These are phyloP conservation scores for Botrytis tulipae DNA, from an alignment of 2,329 filamentous ascomycete species.

Conservation along the genomic window DNA sequence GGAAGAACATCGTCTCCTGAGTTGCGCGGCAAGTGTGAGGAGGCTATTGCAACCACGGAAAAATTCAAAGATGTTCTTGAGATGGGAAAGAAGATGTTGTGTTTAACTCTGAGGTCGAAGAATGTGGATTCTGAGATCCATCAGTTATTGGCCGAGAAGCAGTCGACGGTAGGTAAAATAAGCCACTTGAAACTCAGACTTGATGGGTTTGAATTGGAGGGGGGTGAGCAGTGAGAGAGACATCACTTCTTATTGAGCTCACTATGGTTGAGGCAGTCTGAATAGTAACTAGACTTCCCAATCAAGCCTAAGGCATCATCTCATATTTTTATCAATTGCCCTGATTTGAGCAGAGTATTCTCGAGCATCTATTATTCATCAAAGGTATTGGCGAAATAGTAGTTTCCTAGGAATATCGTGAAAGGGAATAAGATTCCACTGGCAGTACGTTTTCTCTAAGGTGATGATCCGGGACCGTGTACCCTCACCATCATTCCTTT, in stretches of 20 bases:
- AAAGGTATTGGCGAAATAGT: background rate
- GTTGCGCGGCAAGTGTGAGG: background rate
- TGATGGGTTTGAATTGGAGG: background rate
- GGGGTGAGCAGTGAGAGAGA: background rate
- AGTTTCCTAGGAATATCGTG: background rate
- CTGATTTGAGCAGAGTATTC: background rate
- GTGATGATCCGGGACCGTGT: background rate
- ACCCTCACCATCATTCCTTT: constrained; percentile 20
- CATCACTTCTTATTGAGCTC: background rate
- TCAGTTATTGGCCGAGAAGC: background rate
- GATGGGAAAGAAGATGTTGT: background rate
- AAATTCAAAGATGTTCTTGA: background rate
- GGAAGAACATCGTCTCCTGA: background rate
- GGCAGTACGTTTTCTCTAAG: background rate
- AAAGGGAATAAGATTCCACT: background rate
- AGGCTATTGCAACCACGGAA: background rate
- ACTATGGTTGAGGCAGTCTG: background rate
- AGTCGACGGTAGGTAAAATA: background rate
- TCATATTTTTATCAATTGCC: background rate
- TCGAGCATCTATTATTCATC: background rate
- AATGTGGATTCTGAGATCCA: background rate
- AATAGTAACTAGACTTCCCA: background rate
- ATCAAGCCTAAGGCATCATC: background rate
- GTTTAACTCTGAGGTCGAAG: background rate
- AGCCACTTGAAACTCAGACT: background rate